Conservation (phyloP, 1,284 basidiomycete species). For the Trametes versicolor region DNA sequence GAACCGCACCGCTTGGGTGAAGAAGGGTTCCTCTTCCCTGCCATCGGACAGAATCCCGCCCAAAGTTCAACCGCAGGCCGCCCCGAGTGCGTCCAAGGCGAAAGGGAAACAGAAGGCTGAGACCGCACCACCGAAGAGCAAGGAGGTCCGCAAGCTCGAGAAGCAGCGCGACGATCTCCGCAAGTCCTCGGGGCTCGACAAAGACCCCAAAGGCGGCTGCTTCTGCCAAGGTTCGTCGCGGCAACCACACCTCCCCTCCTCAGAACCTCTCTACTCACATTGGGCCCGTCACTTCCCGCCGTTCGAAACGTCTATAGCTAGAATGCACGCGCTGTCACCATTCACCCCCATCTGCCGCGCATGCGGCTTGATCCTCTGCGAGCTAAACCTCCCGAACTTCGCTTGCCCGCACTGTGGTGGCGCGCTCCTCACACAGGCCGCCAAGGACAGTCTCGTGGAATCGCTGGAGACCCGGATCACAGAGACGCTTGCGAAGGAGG, state of each 20-base stretch:
- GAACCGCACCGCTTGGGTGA: slow-evolving; percentile 40
- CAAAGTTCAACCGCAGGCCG: slow-evolving; percentile 25
- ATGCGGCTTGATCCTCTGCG: slow-evolving; percentile 73
- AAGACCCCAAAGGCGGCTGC: slow-evolving; percentile 68
- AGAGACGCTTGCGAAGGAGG: slow-evolving; percentile 57
- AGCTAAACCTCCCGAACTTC: slow-evolving; percentile 61
- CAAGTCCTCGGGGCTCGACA: slow-evolving; percentile 42
- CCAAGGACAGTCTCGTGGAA: slow-evolving; percentile 49
- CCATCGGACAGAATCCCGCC: slow-evolving; percentile 43
- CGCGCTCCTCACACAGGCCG: slow-evolving; percentile 48
- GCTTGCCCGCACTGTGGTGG: slow-evolving; percentile 66
- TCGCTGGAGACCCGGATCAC: slow-evolving; percentile 56
- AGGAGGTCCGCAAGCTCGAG: slow-evolving; percentile 43
- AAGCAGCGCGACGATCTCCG: slow-evolving; percentile 40
- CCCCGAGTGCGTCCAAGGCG: slow-evolving; percentile 28
- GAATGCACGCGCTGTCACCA: slow-evolving; percentile 62
- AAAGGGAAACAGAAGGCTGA: slow-evolving; percentile 37
- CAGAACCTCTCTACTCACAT: background rate
- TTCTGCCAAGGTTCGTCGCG: slow-evolving; percentile 67
- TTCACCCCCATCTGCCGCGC: slow-evolving; percentile 63
- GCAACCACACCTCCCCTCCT: background rate
- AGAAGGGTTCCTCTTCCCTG: slow-evolving; percentile 37
- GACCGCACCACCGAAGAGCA: slow-evolving; percentile 40
- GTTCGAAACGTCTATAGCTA: slow-evolving; percentile 50
- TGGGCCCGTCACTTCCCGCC: background rate